Conservation (phyloP, 331 rosid genomes). For the Pyracantha coccinea region DNA sequence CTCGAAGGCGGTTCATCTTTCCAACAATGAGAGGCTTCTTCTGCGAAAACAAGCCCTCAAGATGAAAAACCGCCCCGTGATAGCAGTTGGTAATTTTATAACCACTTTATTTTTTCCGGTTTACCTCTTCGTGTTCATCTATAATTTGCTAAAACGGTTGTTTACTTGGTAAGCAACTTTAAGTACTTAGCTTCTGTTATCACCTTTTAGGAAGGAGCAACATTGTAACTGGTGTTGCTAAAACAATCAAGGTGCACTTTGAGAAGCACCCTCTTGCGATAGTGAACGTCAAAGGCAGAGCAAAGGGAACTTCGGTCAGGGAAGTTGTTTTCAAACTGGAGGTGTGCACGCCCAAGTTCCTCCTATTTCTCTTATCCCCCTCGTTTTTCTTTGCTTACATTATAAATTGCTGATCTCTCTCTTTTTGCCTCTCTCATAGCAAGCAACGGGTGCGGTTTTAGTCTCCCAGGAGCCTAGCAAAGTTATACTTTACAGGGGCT, state of each 20-base stretch:
- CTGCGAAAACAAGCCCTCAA: slow-evolving; percentile 71
- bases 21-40: slow-evolving; percentile 84
- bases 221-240: slow-evolving; percentile 63
- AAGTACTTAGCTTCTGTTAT: slow-evolving; percentile 1
- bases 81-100: slow-evolving; percentile 43
- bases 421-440: slow-evolving; percentile 32
- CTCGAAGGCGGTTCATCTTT: slow-evolving; percentile 39
- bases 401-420: slow-evolving; percentile 7
- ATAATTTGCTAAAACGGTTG: not conserved
- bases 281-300: slow-evolving; percentile 88
- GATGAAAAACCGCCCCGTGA: too few species aligned
- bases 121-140: not conserved
- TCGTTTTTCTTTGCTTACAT: not conserved
- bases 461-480: slow-evolving; percentile 94
- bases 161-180: not conserved
- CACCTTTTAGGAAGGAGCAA: slow-evolving; percentile 66
- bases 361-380: slow-evolving; percentile 4
- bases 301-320: slow-evolving; percentile 87
- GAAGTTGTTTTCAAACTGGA: slow-evolving; percentile 74
- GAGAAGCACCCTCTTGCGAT: slow-evolving; percentile 74
- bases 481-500: slow-evolving; percentile 35
- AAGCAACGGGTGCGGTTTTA: slow-evolving; percentile 79
- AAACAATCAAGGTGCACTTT: slow-evolving; percentile 63
- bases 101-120: slow-evolving; percentile 2
- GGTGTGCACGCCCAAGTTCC: slow-evolving; percentile 34